Conservation (phyloP, 345 rosid genomes). For the Geranium brycei region DNA sequence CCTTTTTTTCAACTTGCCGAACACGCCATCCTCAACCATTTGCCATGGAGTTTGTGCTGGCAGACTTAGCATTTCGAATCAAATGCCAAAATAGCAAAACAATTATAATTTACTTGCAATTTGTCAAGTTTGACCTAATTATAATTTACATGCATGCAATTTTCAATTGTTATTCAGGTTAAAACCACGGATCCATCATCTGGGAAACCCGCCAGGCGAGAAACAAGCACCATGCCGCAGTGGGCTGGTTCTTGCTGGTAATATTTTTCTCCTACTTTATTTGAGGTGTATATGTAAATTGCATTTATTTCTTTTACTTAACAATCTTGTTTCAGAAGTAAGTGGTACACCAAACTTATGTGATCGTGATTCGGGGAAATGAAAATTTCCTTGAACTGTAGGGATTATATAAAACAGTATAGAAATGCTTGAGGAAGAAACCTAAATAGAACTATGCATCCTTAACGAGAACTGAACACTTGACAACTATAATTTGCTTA, state of each 20-base stretch:
- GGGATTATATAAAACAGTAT: too few species aligned
- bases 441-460: too few species aligned
- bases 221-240: slow-evolving; percentile 98
- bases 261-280: slow-evolving; percentile 2
- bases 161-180: slow-evolving; percentile 34
- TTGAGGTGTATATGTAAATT: neutral
- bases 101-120: neutral
- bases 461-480: too few species aligned
- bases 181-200: slow-evolving; percentile 44
- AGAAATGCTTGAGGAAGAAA: too few species aligned
- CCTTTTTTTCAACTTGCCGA: neutral
- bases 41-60: neutral
- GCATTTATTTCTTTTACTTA: neutral
- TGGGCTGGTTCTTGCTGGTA: slow-evolving; percentile 99
- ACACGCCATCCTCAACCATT: neutral
- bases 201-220: slow-evolving; percentile 69
- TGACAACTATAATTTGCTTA: too few species aligned
- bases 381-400: too few species aligned
- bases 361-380: too few species aligned
- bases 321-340: too few species aligned
- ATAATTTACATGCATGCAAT: slow-evolving; percentile 1
- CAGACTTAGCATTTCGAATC: too few species aligned
- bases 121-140: neutral
- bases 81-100: too few species aligned
- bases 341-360: too few species aligned